Conservation (phyloP, 768 basidiomycete genomes). For the Vararia minispora region DNA sequence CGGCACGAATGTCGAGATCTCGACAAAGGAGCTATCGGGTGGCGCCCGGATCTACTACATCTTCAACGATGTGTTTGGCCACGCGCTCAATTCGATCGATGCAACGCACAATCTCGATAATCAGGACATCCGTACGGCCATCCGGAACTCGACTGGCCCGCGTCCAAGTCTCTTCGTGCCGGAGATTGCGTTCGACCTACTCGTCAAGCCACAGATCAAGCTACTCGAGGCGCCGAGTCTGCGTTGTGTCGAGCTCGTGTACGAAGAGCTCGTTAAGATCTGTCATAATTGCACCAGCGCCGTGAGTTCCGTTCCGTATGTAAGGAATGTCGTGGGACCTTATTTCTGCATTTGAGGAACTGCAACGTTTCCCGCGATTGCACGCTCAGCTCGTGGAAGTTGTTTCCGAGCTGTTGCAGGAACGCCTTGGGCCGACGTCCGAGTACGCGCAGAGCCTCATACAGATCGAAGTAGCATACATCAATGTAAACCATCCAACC, state of each 20-base stretch:
- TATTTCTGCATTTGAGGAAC: constrained; percentile 42
- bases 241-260: constrained; percentile 94
- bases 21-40: constrained; percentile 96
- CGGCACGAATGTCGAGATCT: constrained; percentile 91
- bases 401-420: constrained; percentile 91
- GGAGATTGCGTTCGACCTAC: constrained; percentile 90
- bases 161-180: constrained; percentile 94
- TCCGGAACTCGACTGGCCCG: constrained; percentile 96
- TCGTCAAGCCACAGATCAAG: constrained; percentile 98
- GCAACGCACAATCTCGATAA: constrained; percentile 85
- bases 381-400: constrained; percentile 93
- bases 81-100: constrained; percentile 82
- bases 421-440: constrained; percentile 91
- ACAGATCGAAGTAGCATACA: constrained; percentile 95
- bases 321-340: neutral
- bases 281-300: constrained; percentile 95
- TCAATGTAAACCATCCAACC: constrained; percentile 97
- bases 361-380: constrained; percentile 89
- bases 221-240: constrained; percentile 88
- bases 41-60: constrained; percentile 99
- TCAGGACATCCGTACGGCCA: constrained; percentile 95
- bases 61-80: constrained; percentile 96
- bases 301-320: constrained; percentile 31
- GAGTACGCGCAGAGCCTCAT: constrained; percentile 96
- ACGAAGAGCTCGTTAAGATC: constrained; percentile 98